These are phyloP conservation scores for Ophiognomonia clavigignenti-juglandacearum DNA, from an alignment of 2,329 filamentous ascomycete genomes.

Conservation along the genomic window DNA sequence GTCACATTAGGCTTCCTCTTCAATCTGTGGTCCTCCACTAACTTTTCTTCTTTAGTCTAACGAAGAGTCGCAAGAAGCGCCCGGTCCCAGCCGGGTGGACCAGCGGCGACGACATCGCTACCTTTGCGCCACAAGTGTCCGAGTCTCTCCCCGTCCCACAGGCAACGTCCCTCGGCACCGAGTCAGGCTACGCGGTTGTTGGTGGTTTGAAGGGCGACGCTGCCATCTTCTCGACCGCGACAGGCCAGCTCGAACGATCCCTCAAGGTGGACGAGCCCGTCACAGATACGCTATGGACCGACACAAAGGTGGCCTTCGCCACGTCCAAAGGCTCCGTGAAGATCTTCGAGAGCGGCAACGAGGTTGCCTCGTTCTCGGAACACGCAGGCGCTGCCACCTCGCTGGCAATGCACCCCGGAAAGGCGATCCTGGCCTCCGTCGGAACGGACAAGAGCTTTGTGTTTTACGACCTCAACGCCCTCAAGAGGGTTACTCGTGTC, in stretches of 20 bases:
- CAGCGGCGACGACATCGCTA: constrained; percentile 62
- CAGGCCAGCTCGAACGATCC: constrained; percentile 62
- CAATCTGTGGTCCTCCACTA: background rate
- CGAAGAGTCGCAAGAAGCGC: constrained; percentile 84
- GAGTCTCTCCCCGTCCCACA: constrained; percentile 43
- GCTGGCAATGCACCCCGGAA: constrained; percentile 76
- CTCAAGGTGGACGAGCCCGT: constrained; percentile 64
- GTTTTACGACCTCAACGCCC: constrained; percentile 72
- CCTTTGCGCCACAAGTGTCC: constrained; percentile 40
- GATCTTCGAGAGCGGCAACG: constrained; percentile 67
- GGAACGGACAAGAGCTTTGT: constrained; percentile 90
- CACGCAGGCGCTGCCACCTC: constrained; percentile 79
- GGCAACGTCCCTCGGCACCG: constrained; percentile 43
- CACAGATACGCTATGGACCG: constrained; percentile 61
- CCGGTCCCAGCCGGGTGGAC: constrained; percentile 82
- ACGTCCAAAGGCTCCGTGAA: constrained; percentile 76
- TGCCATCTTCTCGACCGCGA: constrained; percentile 68
- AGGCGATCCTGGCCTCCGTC: constrained; percentile 78
- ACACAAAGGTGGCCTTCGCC: constrained; percentile 64
- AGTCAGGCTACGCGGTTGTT: constrained; percentile 64
- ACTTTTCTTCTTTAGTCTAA: constrained; percentile 53
- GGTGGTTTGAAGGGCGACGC: constrained; percentile 71
- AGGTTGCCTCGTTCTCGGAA: constrained; percentile 66
- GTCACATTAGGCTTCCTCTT: constrained; percentile 27
- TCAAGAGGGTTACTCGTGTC: constrained; percentile 69